Evolutionary conservation across 1,284 basidiomycete genomes (phyloP).

Genomic region (Moniliophthora roreri): DNA sequence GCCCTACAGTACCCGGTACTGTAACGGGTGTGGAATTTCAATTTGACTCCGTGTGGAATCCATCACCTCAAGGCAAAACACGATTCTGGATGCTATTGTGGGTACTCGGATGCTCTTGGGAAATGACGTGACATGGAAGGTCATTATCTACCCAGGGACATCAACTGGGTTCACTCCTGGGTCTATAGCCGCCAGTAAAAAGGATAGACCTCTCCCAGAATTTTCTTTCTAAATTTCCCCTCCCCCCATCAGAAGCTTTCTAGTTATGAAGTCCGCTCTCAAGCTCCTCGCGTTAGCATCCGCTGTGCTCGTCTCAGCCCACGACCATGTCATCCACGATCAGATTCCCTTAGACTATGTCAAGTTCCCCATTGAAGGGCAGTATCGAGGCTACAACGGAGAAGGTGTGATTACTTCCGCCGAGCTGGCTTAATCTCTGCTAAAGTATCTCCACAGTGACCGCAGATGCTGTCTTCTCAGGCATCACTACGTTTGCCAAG

Average conservation of each 20-base stretch:
- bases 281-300: constrained; percentile 20
- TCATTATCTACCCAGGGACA: background rate
- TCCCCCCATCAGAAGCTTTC: constrained; percentile 6
- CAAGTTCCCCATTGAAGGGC: constrained; percentile 59
- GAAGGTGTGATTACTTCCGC: constrained; percentile 47
- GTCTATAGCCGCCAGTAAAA: too few species aligned
- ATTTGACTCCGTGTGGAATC: background rate
- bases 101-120: background rate
- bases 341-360: constrained; percentile 67
- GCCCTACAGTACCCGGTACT: too few species aligned
- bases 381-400: constrained; percentile 49
- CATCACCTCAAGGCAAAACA: constrained; percentile 43
- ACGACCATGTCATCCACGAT: constrained; percentile 41
- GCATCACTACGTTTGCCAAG: constrained; percentile 74
- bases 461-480: constrained; percentile 70
- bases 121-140: background rate
- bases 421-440: constrained; percentile 3
- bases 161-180: background rate
- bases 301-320: constrained; percentile 27
- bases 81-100: constrained; percentile 20
- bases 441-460: constrained; percentile 46
- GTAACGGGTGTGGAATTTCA: too few species aligned
- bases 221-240: background rate
- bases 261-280: constrained; percentile 29
- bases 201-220: too few species aligned